Conservation (phyloP, 306 rosid genomes). For the Spatholobus suberectus region DNA sequence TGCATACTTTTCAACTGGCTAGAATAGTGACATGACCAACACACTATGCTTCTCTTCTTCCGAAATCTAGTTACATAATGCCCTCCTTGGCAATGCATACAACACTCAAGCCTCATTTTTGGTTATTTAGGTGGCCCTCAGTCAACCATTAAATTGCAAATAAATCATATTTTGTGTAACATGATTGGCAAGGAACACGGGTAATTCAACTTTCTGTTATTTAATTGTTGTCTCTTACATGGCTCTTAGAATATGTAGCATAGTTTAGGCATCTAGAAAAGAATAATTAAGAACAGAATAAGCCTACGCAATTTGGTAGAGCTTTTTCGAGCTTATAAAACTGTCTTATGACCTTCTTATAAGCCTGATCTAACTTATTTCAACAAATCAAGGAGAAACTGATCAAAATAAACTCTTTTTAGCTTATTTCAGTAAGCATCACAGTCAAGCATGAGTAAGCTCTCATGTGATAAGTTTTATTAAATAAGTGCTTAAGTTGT, state of each 20-base stretch:
- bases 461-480: background rate
- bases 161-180: background rate
- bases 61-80: background rate
- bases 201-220: background rate
- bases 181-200: background rate
- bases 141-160: background rate
- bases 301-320: background rate
- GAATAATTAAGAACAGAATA: background rate
- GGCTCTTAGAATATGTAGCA: background rate
- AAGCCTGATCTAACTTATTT: background rate
- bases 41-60: background rate
- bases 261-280: background rate
- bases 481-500: background rate
- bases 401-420: too few relatives aligned
- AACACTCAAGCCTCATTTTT: background rate
- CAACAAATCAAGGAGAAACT: background rate
- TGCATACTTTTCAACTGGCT: background rate
- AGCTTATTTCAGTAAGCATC: too few relatives aligned
- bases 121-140: background rate
- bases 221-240: background rate
- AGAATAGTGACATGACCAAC: background rate
- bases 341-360: too few relatives aligned
- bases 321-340: background rate
- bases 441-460: too few relatives aligned
- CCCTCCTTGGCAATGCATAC: background rate